Percentiles rank a stretch among this genome's conserved stretches.
Conservation (phyloP, 2,329 filamentous ascomycete species). For the Verticillium isaacii region DNA sequence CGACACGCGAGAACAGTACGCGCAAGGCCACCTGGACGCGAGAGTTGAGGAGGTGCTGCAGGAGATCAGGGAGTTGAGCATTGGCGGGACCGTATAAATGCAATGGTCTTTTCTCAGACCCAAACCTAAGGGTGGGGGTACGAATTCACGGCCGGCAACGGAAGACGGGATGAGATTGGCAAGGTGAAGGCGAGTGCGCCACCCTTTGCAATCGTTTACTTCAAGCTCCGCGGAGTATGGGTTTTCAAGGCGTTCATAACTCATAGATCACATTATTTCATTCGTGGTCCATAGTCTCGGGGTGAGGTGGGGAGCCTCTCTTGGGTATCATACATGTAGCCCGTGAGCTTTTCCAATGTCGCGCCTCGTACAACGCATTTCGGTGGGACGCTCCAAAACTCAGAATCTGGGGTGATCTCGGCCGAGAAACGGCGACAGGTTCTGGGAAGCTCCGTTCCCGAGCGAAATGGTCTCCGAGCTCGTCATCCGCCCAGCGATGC, state of each 20-base stretch:
- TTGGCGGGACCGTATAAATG: conserved; percentile 63
- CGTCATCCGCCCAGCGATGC: not conserved
- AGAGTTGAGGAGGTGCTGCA: conserved; percentile 93
- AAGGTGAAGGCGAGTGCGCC: not conserved
- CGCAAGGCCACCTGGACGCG: conserved; percentile 84
- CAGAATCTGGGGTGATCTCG: not conserved
- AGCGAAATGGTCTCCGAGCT: not conserved
- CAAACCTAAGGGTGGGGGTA: not conserved
- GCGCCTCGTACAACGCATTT: not conserved
- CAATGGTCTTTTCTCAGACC: not conserved
- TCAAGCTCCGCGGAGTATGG: not conserved
- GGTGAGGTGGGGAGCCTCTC: not conserved
- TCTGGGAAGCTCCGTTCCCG: not conserved
- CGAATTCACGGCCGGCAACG: not conserved
- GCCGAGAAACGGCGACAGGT: not conserved
- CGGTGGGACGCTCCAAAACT: not conserved
- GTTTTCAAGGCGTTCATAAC: not conserved
- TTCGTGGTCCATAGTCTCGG: not conserved
- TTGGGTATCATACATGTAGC: not conserved
- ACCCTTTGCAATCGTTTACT: not conserved
- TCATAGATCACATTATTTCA: not conserved
- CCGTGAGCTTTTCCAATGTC: not conserved
- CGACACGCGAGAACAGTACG: conserved; percentile 93
- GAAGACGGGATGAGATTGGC: not conserved
- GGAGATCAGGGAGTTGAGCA: conserved; percentile 95